These are phyloP conservation scores for Pistacia atlantica DNA, from an alignment of 345 rosid genomes.

Conservation along the genomic window DNA sequence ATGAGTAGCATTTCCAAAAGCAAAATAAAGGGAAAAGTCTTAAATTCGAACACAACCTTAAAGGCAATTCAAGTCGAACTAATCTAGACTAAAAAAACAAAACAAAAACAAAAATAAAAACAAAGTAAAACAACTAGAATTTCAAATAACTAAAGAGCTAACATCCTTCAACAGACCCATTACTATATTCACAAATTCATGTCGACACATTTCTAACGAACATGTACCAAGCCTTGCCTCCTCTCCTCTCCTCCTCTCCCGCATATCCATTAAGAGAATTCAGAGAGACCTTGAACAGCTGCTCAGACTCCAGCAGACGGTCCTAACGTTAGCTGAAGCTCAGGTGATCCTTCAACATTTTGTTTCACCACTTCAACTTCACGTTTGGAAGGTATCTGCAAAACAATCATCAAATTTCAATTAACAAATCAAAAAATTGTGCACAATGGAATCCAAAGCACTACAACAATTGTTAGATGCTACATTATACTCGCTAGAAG, in stretches of 20 bases:
- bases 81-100: neutral
- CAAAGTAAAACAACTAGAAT: neutral
- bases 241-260: neutral
- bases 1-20: too few species aligned
- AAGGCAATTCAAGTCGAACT: neutral
- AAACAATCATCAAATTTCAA: neutral
- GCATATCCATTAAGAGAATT: neutral
- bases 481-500: too few species aligned
- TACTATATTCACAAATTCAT: slow-evolving; percentile 17
- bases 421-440: neutral
- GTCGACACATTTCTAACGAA: slow-evolving; percentile 15
- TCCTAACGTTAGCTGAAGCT: slow-evolving; percentile 19
- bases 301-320: slow-evolving; percentile 2
- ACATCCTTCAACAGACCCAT: neutral
- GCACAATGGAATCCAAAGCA: too few species aligned
- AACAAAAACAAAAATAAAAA: neutral
- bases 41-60: neutral
- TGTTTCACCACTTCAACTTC: slow-evolving; percentile 10
- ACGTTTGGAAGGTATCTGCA: slow-evolving; percentile 14
- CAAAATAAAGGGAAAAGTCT: neutral
- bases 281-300: neutral
- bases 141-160: neutral
- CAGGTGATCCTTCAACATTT: slow-evolving; percentile 9
- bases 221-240: neutral
- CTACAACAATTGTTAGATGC: too few species aligned